phyloP scores from a whole-genome alignment of 2,329 filamentous ascomycete species.

The Apiospora sp. region DNA sequence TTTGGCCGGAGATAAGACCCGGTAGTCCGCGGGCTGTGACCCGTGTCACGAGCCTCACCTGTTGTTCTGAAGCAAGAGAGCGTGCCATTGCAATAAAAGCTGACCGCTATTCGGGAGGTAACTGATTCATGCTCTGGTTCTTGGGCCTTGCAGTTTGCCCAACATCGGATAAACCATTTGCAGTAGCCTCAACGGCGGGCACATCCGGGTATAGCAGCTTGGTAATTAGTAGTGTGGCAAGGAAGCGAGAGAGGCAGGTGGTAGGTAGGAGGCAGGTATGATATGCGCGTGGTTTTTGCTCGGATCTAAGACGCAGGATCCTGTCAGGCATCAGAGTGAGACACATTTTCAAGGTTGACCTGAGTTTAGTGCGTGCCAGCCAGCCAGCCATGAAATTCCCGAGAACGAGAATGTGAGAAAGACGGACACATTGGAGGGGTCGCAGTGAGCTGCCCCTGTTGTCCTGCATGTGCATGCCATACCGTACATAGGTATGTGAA shows the following conservation, averaged over 20 bases:
- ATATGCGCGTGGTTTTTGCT: conserved; percentile 5
- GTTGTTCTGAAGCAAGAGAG: neutral
- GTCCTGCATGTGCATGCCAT: neutral
- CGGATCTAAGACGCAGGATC: conserved; percentile 18
- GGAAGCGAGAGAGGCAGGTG: neutral
- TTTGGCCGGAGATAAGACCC: conserved; percentile 15
- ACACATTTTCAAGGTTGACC: neutral
- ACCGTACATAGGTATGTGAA: neutral
- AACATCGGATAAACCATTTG: conserved; percentile 16
- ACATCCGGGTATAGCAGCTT: neutral
- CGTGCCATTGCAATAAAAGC: neutral
- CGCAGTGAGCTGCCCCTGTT: neutral
- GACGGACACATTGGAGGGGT: neutral
- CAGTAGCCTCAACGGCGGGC: neutral
- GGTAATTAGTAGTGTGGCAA: neutral
- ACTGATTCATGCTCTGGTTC: conserved; percentile 17
- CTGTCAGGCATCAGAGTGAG: conserved; percentile 18
- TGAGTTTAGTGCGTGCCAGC: neutral
- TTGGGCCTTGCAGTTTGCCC: neutral
- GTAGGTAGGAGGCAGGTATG: neutral
- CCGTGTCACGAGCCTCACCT: neutral
- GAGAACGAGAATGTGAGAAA: neutral
- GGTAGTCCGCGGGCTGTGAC: conserved; percentile 8
- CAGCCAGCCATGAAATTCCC: neutral
- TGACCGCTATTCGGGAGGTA: conserved; percentile 13